Conservation (phyloP, 306 rosid species). For the Glycine latifolia region DNA sequence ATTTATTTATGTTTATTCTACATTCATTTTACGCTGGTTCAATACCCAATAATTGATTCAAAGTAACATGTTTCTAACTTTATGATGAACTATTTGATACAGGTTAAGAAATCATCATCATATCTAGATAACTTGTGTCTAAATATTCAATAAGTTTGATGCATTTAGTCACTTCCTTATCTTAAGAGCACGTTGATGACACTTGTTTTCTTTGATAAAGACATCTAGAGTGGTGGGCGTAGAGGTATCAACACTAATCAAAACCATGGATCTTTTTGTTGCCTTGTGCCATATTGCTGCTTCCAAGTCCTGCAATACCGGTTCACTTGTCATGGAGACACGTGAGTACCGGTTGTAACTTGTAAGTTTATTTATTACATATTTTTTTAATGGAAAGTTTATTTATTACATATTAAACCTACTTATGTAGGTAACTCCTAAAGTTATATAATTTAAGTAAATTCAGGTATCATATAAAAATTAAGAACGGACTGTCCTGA, state of each 20-base stretch:
- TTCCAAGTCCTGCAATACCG: background rate
- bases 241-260: slow-evolving; percentile 20
- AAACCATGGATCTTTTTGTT: slow-evolving; percentile 45
- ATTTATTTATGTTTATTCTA: background rate
- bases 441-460: no score
- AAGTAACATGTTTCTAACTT: background rate
- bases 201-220: slow-evolving; percentile 42
- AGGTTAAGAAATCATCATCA: slow-evolving; percentile 14
- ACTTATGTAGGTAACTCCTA: no score
- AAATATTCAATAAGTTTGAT: slow-evolving; percentile 36
- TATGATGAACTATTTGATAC: background rate
- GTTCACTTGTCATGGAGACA: background rate
- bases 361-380: background rate
- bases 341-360: background rate
- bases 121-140: slow-evolving; percentile 34
- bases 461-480: no score
- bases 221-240: slow-evolving; percentile 36
- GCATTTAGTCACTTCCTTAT: slow-evolving; percentile 47
- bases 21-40: background rate
- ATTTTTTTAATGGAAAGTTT: no score
- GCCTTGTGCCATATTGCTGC: background rate
- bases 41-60: slow-evolving; percentile 31
- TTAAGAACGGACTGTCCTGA: no score
- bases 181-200: slow-evolving; percentile 38
- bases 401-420: no score